Conservation (phyloP, 768 basidiomycete genomes). For the Tulasnella sp. region DNA sequence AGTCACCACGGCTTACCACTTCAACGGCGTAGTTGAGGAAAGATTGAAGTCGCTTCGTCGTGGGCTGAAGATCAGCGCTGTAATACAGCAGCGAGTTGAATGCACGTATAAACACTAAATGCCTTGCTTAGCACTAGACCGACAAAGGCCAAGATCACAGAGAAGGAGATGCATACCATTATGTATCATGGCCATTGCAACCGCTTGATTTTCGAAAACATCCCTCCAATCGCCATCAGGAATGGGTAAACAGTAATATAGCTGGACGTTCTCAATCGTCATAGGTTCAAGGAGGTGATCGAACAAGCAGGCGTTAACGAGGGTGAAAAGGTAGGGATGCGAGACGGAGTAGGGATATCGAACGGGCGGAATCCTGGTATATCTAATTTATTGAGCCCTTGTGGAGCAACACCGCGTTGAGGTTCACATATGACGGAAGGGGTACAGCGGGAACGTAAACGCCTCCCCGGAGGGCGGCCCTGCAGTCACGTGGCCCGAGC, state of each 20-base stretch:
- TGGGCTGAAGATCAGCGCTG: not conserved
- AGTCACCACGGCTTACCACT: not conserved
- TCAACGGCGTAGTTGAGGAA: conserved; percentile 4
- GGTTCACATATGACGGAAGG: no score
- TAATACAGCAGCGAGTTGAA: conserved; percentile 13
- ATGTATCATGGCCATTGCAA: conserved; percentile 4
- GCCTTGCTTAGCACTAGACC: not conserved
- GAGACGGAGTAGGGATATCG: not conserved
- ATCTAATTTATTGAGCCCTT: no score
- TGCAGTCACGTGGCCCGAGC: no score
- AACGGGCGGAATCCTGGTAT: not conserved
- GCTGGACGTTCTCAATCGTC: not conserved
- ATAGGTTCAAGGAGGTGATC: not conserved
- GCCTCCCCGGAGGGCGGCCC: no score
- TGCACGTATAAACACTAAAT: conserved; percentile 8
- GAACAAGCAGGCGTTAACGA: not conserved
- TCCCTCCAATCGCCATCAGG: conserved; percentile 12
- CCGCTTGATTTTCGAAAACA: conserved; percentile 7
- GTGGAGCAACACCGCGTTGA: no score
- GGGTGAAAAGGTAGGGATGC: not conserved
- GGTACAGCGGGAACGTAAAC: no score
- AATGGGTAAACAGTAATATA: conserved; percentile 7
- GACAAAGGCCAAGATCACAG: not conserved
- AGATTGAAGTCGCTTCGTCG: not conserved
- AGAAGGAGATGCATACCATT: not conserved